phyloP scores from a whole-genome alignment of 129 eudicot genomes.

The carrot (Daucus carota) region DNA sequence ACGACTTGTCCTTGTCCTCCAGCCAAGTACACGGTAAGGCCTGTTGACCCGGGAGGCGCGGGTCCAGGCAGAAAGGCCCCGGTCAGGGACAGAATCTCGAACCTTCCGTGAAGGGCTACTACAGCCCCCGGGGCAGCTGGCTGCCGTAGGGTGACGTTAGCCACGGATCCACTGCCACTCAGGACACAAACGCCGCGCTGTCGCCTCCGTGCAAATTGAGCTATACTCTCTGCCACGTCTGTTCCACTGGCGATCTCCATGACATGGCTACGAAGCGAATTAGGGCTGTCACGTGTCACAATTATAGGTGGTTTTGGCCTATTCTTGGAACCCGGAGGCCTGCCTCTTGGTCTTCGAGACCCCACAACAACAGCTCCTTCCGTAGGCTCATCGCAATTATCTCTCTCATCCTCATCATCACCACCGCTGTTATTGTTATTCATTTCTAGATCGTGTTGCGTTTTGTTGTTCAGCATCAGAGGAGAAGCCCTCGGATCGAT shows the following conservation, averaged over 20 bases:
- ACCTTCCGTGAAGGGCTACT: slow-evolving; percentile 36
- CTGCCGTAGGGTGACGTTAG: slow-evolving; percentile 37
- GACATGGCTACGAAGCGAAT: slow-evolving; percentile 45
- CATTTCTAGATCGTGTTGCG: slow-evolving; percentile 5
- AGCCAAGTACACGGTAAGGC: slow-evolving; percentile 36
- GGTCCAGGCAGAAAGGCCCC: slow-evolving; percentile 49
- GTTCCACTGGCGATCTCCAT: slow-evolving; percentile 36
- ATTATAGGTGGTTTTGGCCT: slow-evolving; percentile 39
- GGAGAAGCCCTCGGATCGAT: slow-evolving; percentile 6
- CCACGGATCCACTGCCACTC: slow-evolving; percentile 32
- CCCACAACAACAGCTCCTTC: slow-evolving; percentile 37
- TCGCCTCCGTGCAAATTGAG: slow-evolving; percentile 38
- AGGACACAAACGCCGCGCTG: slow-evolving; percentile 43
- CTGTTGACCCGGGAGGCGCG: slow-evolving; percentile 39
- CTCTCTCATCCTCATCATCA: slow-evolving; percentile 21
- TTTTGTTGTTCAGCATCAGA: slow-evolving; percentile 12
- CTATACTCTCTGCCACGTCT: slow-evolving; percentile 40
- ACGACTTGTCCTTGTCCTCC: slow-evolving; percentile 52
- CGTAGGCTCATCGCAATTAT: slow-evolving; percentile 26
- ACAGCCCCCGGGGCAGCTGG: slow-evolving; percentile 33
- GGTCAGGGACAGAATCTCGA: slow-evolving; percentile 31
- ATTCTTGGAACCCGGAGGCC: slow-evolving; percentile 45
- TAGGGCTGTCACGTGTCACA: slow-evolving; percentile 49
- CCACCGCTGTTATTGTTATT: slow-evolving; percentile 6
- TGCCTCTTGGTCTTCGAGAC: slow-evolving; percentile 35